Evolutionary conservation across 2,329 filamentous ascomycete genomes (phyloP).

Genomic region (Phyllachora maydis): DNA sequence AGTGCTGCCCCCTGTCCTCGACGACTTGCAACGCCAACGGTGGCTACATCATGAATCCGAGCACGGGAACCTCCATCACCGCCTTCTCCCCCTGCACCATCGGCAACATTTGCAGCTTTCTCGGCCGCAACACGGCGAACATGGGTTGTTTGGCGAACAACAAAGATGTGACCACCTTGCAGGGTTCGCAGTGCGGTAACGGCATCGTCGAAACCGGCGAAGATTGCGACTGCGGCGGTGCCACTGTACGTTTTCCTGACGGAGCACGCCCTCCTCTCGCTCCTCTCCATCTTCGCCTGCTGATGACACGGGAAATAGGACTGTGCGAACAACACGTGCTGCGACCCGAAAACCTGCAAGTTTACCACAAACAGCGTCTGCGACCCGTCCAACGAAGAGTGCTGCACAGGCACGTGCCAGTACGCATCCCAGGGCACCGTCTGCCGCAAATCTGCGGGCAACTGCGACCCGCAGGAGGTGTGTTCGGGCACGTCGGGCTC

Average conservation of each 20-base stretch:
- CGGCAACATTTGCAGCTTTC: constrained; percentile 81
- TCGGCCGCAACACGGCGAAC: constrained; percentile 58
- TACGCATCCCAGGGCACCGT: constrained; percentile 47
- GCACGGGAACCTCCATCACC: constrained; percentile 50
- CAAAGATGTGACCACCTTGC: constrained; percentile 60
- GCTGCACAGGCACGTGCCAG: constrained; percentile 47
- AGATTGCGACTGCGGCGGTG: constrained; percentile 87
- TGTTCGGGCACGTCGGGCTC: constrained; percentile 53
- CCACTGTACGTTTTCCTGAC: no score
- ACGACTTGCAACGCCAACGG: constrained; percentile 52
- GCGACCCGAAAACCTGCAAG: constrained; percentile 68
- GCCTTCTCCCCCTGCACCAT: constrained; percentile 75
- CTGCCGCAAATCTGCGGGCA: constrained; percentile 60
- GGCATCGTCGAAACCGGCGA: constrained; percentile 90
- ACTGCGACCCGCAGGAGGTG: constrained; percentile 69
- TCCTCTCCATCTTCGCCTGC: no score
- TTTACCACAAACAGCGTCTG: constrained; percentile 61
- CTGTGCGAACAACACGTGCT: constrained; percentile 64
- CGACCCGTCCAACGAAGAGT: constrained; percentile 65
- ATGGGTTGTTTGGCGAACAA: constrained; percentile 69
- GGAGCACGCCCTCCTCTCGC: no score
- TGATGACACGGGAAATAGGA: no score
- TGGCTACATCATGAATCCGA: constrained; percentile 93
- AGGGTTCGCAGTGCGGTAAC: constrained; percentile 77
- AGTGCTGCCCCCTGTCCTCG: constrained; percentile 62